Base-by-base conservation (phyloP, 2,329 filamentous ascomycete species). In the Cladobotryum protrusum region DNA sequence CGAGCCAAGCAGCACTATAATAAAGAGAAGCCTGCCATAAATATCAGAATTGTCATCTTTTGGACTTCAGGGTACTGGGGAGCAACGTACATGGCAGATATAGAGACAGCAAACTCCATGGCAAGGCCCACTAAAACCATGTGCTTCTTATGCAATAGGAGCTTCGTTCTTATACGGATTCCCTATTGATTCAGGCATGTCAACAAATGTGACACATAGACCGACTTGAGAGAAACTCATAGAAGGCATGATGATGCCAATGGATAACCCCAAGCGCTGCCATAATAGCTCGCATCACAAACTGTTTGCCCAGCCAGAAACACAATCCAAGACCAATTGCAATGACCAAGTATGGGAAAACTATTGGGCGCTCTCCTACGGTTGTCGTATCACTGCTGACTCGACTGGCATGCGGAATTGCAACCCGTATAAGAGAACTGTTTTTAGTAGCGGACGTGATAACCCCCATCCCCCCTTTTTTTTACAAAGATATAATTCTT, bases 251-350 rank as follows among this genome's bases (percentile, higher is more conserved):
- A 52, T 48, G 45, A 52, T 52, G n/a, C 50, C 50, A 14, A 34
- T 48, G 11, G 50, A 52, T 7, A 48, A 17, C 4, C 50, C 50
- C 43, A 36, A 52, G 40, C 0, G 82, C 73, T 8, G 89, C 83
- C 6, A 85, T 82, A 2, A 92, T 75, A 0, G 86, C 85, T 0
- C 85, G 88, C 5, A 87, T 84, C 60, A 86, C 80, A 63, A 91
- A 89, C 48, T 84, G 77, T 0, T 87, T 87, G 0, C 92, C 83
- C 2, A 91, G 81, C 87, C 87, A 93, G 70, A 92, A 87, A 34
- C 91, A 67, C 1, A 92, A 75, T 58, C 89, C 79, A 29, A 89
- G 73, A 0, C 60, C 80, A 47, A 89, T 78, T 13, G 79, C 77
- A 9, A 83, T 62, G 3, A 78, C 59, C 7, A 92, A 74, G 64